These are phyloP conservation scores for Vaccinium myrtillus DNA, from an alignment of 148 eudicot species.

Conservation along the genomic window DNA sequence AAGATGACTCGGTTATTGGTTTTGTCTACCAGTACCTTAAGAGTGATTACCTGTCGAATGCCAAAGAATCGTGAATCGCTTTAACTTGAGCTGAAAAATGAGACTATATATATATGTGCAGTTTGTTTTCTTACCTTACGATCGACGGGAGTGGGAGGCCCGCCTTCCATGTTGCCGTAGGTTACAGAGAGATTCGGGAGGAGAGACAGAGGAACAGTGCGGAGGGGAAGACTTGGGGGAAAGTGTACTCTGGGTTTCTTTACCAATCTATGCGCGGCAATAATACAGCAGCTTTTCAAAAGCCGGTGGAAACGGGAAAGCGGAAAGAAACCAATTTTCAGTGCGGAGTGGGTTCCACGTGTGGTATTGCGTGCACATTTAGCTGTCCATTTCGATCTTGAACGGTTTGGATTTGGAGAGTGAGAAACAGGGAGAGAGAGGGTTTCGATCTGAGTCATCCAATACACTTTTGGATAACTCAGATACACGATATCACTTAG, in stretches of 20 bases:
- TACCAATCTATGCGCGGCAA: not conserved
- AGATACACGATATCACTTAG: no score
- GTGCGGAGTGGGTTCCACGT: no score
- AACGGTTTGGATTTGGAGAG: no score
- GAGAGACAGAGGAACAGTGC: not conserved
- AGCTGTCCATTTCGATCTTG: no score
- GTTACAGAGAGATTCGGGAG: not conserved
- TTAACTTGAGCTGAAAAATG: not conserved
- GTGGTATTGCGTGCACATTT: no score
- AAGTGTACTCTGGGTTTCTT: not conserved
- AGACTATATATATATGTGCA: not conserved
- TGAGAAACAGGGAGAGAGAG: no score
- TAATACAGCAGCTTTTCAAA: not conserved
- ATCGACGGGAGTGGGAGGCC: not conserved
- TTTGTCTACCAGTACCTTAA: constrained; percentile 6
- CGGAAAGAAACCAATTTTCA: no score
- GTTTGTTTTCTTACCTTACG: not conserved
- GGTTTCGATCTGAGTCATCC: no score
- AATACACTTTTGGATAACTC: no score
- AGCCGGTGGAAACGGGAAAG: no score
- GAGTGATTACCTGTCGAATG: not conserved
- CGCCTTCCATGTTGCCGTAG: not conserved
- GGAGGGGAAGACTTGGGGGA: not conserved
- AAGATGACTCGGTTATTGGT: constrained; percentile 8
- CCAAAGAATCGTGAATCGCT: not conserved